Evolutionary conservation across 371 early-diverging fungal genomes (phyloP).

Genomic region (Mucor indicus): DNA sequence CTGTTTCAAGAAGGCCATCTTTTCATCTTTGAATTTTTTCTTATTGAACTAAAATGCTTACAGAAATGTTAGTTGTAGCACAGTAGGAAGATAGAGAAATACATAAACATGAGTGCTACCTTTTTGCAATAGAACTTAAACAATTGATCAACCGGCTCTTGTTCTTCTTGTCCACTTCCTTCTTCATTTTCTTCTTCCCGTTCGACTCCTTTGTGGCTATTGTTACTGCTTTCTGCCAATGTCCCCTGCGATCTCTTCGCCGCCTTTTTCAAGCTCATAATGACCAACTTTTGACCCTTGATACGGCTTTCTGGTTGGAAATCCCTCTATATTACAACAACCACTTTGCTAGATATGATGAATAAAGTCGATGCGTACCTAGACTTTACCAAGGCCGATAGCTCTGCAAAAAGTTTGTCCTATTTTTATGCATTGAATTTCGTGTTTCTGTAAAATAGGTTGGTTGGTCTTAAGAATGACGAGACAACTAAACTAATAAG

Average conservation of each 20-base stretch:
- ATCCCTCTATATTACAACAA: slow-evolving; percentile 13
- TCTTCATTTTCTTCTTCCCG: slow-evolving; percentile 9
- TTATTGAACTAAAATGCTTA: slow-evolving; percentile 16
- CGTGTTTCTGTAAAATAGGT: slow-evolving; percentile 10
- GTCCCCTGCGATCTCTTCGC: slow-evolving; percentile 4
- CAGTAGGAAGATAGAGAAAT: slow-evolving; percentile 7
- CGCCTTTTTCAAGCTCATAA: slow-evolving; percentile 8
- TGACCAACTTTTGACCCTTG: slow-evolving; percentile 7
- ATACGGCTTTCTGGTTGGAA: slow-evolving; percentile 5
- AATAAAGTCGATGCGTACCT: slow-evolving; percentile 4
- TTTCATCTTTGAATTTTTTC: slow-evolving; percentile 14
- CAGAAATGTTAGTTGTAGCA: slow-evolving; percentile 12
- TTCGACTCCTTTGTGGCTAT: slow-evolving; percentile 5
- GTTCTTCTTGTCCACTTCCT: no score
- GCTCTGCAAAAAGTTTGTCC: slow-evolving; percentile 12
- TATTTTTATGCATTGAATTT: slow-evolving; percentile 4
- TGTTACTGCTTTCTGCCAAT: slow-evolving; percentile 1
- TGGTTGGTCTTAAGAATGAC: slow-evolving; percentile 6
- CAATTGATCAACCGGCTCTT: slow-evolving; percentile 10
- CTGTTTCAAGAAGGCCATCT: slow-evolving; percentile 11
- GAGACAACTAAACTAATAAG: slow-evolving; percentile 8
- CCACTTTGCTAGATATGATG: slow-evolving; percentile 9
- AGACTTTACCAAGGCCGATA: slow-evolving; percentile 13
- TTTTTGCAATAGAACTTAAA: slow-evolving; percentile 11
- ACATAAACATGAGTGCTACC: slow-evolving; percentile 9